Base-by-base conservation (phyloP, 495 filamentous ascomycete species). In the Talaromyces adpressus region DNA sequence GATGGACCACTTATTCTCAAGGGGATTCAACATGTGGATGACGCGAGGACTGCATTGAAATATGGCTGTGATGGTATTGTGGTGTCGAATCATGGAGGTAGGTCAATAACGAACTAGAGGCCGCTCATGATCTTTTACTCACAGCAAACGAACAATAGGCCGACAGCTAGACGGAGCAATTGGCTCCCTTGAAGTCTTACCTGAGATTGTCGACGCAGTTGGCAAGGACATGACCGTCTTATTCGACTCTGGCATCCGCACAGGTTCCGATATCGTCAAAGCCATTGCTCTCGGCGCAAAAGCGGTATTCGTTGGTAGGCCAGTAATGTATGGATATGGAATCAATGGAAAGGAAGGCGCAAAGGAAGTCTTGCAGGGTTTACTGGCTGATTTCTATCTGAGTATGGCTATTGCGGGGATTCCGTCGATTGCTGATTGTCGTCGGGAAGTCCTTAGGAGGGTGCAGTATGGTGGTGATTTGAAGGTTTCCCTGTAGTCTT, bases 271-370 rank as follows among this genome's bases (percentile, higher is more conserved):
- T 70, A 73, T 89, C 67, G 82, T 96, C 77, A 97, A 96, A 75
- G 93, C 92, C 61, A 78, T 96, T 39, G 94, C 90, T 65, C 79
- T 97, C 3, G 93, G 93, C 47, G 93, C 92, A 5, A 90, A 85
- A 71, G 92, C 89, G n/a, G 92, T 96, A 0, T 86, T 93, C 18
- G 91, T 96, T 63, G 92, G 91, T 12, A 77, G 92, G 27, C 93
- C 92, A 18, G 91, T 93, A 73, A 79, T 96, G 67, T 96, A 91
- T 71, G 92, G 92, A 56, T 91, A 96, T 18, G 79, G 77, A 1
- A 78, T 85, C 36, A 78, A 76, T 32, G 86, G 86, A 8, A 77
- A 82, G 62, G 71, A 79, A 47, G 86, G 87, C 5, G 87, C 82
- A 3, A 81, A 80, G 63, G 76, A 84, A 60, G 83, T 88, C 3